Evolutionary conservation across 306 rosid species (phyloP).

Genomic region (Acacia melanoxylon): DNA sequence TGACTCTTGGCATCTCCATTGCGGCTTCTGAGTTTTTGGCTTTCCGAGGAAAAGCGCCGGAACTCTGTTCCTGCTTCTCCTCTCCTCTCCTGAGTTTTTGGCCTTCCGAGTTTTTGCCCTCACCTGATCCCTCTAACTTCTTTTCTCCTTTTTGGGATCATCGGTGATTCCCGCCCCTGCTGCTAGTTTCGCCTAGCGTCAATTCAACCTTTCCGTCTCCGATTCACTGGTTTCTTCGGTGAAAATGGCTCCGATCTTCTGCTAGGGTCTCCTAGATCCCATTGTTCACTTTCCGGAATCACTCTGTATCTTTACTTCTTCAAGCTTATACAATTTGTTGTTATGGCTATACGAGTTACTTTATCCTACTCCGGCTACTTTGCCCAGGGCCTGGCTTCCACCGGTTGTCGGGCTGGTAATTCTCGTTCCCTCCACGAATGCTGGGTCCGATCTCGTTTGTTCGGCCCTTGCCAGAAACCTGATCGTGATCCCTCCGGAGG

Average conservation of each 20-base stretch:
- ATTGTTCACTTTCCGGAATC: slow-evolving; percentile 27
- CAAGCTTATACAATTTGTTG: slow-evolving; percentile 33
- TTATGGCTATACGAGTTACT: slow-evolving; percentile 88
- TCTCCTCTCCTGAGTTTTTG: not conserved
- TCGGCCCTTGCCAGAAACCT: slow-evolving; percentile 52
- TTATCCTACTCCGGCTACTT: slow-evolving; percentile 78
- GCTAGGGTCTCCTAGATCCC: slow-evolving; percentile 45
- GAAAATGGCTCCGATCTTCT: slow-evolving; percentile 42
- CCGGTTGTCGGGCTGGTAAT: slow-evolving; percentile 55
- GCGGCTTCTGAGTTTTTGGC: not conserved
- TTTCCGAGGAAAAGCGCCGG: not conserved
- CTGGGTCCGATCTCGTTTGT: slow-evolving; percentile 64
- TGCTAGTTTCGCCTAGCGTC: not conserved
- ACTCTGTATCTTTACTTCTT: slow-evolving; percentile 49
- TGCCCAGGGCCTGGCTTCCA: slow-evolving; percentile 76
- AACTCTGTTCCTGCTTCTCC: not conserved
- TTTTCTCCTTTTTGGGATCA: not conserved
- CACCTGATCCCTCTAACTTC: not conserved
- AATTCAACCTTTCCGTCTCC: slow-evolving; percentile 42
- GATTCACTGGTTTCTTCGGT: slow-evolving; percentile 31
- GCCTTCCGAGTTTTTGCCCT: not conserved
- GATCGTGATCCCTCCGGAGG: slow-evolving; percentile 53
- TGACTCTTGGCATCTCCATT: not conserved
- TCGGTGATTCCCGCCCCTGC: slow-evolving; percentile 21
- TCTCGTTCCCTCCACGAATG: slow-evolving; percentile 72